Evolutionary conservation across 805 yeast species (phyloP).

Genomic region (Kodamaea laetipori): DNA sequence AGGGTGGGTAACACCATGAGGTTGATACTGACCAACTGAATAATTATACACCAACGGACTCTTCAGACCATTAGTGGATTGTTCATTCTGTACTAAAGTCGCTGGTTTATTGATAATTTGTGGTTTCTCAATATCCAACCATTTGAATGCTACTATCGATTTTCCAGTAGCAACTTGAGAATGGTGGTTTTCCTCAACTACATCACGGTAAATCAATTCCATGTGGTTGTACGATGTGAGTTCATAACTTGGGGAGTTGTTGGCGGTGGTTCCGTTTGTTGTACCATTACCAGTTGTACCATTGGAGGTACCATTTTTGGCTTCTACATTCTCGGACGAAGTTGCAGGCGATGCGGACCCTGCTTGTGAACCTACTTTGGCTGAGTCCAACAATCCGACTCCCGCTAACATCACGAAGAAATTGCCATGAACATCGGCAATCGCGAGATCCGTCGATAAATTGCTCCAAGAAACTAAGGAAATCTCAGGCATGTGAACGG

Average conservation of each 20-base stretch:
- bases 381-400: slow-evolving; percentile 38
- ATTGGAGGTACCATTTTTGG: slow-evolving; percentile 16
- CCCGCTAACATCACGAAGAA: slow-evolving; percentile 46
- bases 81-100: slow-evolving; percentile 26
- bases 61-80: slow-evolving; percentile 7
- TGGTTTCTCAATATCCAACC: slow-evolving; percentile 77
- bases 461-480: slow-evolving; percentile 70
- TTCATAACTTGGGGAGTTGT: slow-evolving; percentile 42
- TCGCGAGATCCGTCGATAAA: slow-evolving; percentile 78
- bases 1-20: slow-evolving; percentile 70
- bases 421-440: slow-evolving; percentile 72
- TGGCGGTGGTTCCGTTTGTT: background rate
- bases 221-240: slow-evolving; percentile 46
- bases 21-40: slow-evolving; percentile 58
- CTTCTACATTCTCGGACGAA: slow-evolving; percentile 24
- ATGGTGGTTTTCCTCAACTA: slow-evolving; percentile 18
- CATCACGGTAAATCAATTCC: slow-evolving; percentile 52
- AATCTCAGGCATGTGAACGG: slow-evolving; percentile 34
- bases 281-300: slow-evolving; percentile 20
- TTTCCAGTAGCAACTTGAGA: slow-evolving; percentile 17
- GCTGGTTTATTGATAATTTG: slow-evolving; percentile 65
- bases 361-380: slow-evolving; percentile 20
- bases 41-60: slow-evolving; percentile 47
- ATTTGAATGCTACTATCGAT: slow-evolving; percentile 53
- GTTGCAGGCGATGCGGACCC: slow-evolving; percentile 15